phyloP scores from a whole-genome alignment of 495 filamentous ascomycete species.

The Penicillium riverlandense region DNA sequence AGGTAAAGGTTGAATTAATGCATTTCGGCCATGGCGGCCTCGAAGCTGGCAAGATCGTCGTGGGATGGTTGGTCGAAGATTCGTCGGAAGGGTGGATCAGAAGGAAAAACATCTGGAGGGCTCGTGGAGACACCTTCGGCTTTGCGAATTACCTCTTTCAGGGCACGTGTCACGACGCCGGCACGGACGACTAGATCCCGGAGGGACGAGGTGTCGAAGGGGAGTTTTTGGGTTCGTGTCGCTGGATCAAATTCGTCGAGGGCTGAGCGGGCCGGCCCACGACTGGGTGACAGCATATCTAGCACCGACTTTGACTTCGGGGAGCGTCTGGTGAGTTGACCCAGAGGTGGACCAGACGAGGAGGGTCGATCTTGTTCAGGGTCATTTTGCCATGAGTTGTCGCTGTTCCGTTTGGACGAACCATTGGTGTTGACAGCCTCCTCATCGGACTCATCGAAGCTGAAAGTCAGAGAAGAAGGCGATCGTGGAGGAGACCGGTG shows the following conservation, averaged over 20 bases:
- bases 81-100: conserved; percentile 37
- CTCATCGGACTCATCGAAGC: conserved; percentile 54
- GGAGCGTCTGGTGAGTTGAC: conserved; percentile 30
- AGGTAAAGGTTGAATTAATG: conserved; percentile 3
- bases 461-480: conserved; percentile 44
- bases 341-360: conserved; percentile 6
- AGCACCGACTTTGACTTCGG: conserved; percentile 73
- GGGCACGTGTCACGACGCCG: conserved; percentile 61
- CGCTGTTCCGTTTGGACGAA: conserved; percentile 28
- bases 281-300: conserved; percentile 71
- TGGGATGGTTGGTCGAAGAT: conserved; percentile 37
- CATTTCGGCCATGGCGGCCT: conserved; percentile 23
- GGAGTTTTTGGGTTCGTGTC: conserved; percentile 63
- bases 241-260: conserved; percentile 28
- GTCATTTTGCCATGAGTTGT: conserved; percentile 23
- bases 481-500: conserved; percentile 40
- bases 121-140: conserved; percentile 67
- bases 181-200: conserved; percentile 82
- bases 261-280: conserved; percentile 42
- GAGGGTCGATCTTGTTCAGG: conserved; percentile 1
- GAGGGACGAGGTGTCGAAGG: conserved; percentile 86
- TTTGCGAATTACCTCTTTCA: conserved; percentile 71
- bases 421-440: conserved; percentile 33
- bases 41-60: conserved; percentile 26
- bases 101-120: conserved; percentile 32